Evolutionary conservation across 1,284 basidiomycete genomes (phyloP).

Genomic region (Blastosporella zonata): DNA sequence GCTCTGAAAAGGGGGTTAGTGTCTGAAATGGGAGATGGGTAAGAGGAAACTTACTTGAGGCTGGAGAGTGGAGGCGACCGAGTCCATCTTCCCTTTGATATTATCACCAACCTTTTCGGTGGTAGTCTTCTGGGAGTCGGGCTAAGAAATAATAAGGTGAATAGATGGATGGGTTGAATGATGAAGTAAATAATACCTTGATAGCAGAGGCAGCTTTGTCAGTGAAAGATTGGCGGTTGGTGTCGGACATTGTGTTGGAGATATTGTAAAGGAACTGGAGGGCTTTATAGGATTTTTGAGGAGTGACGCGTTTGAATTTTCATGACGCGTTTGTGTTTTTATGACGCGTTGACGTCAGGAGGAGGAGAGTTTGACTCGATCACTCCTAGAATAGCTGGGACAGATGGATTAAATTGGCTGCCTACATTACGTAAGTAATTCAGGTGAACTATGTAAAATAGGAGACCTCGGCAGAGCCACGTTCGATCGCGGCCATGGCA

Average conservation of each 20-base stretch:
- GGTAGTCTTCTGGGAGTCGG: slow-evolving; percentile 53
- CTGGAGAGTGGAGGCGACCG: slow-evolving; percentile 38
- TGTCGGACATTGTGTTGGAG: slow-evolving; percentile 39
- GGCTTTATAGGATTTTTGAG: neutral
- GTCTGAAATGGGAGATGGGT: neutral
- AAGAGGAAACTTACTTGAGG: slow-evolving; percentile 34
- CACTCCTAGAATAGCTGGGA: neutral
- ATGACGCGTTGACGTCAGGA: neutral
- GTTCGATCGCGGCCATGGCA: neutral
- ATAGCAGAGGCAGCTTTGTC: slow-evolving; percentile 46
- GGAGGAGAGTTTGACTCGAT: neutral
- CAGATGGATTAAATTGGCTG: too few species aligned
- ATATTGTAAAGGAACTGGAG: neutral
- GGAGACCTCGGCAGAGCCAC: neutral
- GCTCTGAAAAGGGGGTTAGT: slow-evolving; percentile 26
- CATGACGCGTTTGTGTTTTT: neutral
- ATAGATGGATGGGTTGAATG: neutral
- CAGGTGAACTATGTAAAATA: too few species aligned
- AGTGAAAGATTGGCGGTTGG: slow-evolving; percentile 48
- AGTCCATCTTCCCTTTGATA: slow-evolving; percentile 44
- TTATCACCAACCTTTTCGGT: slow-evolving; percentile 52
- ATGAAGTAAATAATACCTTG: slow-evolving; percentile 32
- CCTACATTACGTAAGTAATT: too few species aligned
- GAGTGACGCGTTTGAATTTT: neutral
- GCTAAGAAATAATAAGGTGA: slow-evolving; percentile 28